Percentiles rank a stretch among this genome's conserved stretches.
phyloP scores from a whole-genome alignment of 2,329 filamentous ascomycete species.

The Trichoderma oligosporum region DNA sequence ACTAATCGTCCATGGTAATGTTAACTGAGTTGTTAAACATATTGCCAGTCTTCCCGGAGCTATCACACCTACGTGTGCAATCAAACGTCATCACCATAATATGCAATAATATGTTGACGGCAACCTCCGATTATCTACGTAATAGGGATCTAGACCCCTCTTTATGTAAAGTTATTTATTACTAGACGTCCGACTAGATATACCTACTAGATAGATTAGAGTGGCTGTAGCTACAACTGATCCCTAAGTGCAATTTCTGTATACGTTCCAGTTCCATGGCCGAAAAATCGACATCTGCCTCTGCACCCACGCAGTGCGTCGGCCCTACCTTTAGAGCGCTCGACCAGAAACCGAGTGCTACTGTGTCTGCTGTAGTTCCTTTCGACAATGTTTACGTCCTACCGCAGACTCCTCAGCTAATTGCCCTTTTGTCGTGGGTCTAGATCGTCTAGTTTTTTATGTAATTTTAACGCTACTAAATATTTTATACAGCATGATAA shows the following conservation, averaged over 20 bases:
- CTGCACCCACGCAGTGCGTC: conserved; percentile 56
- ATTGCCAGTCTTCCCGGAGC: conserved; percentile 4
- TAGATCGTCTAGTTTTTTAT: not conserved
- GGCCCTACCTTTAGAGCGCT: conserved; percentile 75
- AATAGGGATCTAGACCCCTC: conserved; percentile 12
- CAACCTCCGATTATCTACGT: conserved; percentile 13
- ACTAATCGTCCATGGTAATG: not conserved
- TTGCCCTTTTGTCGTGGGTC: conserved; percentile 92
- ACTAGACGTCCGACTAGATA: conserved; percentile 13
- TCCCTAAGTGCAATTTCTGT: not conserved
- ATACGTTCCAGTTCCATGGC: conserved; percentile 40
- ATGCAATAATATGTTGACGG: conserved; percentile 12
- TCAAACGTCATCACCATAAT: not conserved
- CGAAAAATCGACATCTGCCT: conserved; percentile 24
- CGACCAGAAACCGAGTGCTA: conserved; percentile 78
- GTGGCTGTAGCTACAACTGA: not conserved
- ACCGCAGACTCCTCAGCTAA: conserved; percentile 91
- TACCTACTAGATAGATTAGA: conserved; percentile 2
- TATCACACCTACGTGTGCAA: not conserved
- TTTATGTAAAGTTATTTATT: conserved; percentile 17
- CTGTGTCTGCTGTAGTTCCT: conserved; percentile 76
- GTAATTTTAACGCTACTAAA: conserved; percentile 22
- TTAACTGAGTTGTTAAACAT: conserved; percentile 1
- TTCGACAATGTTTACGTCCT: conserved; percentile 88
- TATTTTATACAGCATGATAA: conserved; percentile 74